Conservation (phyloP, 257 asterid species). For the Scutellaria minor region DNA sequence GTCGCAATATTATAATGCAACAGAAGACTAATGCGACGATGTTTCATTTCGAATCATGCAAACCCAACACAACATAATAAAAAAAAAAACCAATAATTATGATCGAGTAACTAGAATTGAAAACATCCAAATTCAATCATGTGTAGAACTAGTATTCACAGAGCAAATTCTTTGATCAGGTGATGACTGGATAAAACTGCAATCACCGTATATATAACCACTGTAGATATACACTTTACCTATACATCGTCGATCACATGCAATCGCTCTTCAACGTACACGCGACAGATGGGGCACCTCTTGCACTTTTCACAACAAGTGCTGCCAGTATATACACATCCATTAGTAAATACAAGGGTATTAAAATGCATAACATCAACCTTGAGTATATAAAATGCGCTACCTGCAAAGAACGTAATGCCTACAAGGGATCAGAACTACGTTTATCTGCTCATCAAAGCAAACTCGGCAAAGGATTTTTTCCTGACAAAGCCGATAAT, state of each 20-base stretch:
- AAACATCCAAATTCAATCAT: background rate
- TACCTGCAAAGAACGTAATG: conserved; percentile 97
- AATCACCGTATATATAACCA: conserved; percentile 50
- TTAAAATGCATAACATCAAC: background rate
- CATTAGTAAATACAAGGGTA: background rate
- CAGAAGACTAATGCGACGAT: no score
- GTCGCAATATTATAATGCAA: no score
- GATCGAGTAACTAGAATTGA: background rate
- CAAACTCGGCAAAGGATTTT: conserved; percentile 89
- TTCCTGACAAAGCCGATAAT: conserved; percentile 57
- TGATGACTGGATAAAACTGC: conserved; percentile 63
- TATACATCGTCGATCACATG: conserved; percentile 80
- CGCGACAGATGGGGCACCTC: conserved; percentile 93
- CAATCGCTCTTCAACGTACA: conserved; percentile 74
- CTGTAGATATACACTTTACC: conserved; percentile 24
- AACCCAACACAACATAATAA: background rate
- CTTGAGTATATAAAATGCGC: background rate
- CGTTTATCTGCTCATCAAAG: conserved; percentile 81
- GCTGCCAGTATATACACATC: conserved; percentile 45
- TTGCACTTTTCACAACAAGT: conserved; percentile 83
- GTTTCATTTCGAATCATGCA: background rate
- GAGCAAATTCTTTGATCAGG: background rate
- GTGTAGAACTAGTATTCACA: background rate
- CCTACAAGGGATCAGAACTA: conserved; percentile 91
- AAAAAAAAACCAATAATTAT: background rate